phyloP scores from a whole-genome alignment of 2,329 filamentous ascomycete species.

The Colletotrichum melonis region DNA sequence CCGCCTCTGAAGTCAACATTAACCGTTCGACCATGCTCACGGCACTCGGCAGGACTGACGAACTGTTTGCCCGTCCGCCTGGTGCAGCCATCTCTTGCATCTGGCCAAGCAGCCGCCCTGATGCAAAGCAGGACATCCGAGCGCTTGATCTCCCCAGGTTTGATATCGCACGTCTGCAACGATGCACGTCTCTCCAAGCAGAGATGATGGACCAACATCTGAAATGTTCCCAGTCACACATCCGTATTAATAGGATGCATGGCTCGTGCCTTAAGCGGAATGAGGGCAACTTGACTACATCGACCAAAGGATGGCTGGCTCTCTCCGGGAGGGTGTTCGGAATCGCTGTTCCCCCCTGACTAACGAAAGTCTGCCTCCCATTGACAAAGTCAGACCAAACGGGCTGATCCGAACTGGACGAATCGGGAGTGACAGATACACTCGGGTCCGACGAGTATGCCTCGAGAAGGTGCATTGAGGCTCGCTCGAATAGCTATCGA shows the following conservation, averaged over 20 bases:
- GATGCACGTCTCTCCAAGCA: not conserved
- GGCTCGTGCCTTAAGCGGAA: not conserved
- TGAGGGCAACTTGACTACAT: not conserved
- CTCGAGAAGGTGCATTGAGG: not conserved
- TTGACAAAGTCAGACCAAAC: not conserved
- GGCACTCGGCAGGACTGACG: not conserved
- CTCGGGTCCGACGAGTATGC: not conserved
- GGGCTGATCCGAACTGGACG: not conserved
- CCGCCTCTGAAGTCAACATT: not conserved
- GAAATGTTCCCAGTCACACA: not conserved
- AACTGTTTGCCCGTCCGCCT: not conserved
- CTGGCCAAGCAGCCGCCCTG: not conserved
- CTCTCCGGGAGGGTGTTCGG: not conserved
- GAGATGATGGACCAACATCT: not conserved
- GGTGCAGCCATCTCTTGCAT: too few species aligned
- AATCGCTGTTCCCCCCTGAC: not conserved
- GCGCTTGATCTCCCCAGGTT: not conserved
- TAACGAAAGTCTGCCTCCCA: too few species aligned
- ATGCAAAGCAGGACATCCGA: not conserved
- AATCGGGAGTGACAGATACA: slow-evolving; percentile 11
- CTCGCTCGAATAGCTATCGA: not conserved
- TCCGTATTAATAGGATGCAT: not conserved
- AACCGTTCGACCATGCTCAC: not conserved
- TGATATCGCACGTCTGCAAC: not conserved
- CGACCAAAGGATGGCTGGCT: not conserved